phyloP scores from a whole-genome alignment of 2,329 filamentous ascomycete species.

The Parastagonospora avenae region DNA sequence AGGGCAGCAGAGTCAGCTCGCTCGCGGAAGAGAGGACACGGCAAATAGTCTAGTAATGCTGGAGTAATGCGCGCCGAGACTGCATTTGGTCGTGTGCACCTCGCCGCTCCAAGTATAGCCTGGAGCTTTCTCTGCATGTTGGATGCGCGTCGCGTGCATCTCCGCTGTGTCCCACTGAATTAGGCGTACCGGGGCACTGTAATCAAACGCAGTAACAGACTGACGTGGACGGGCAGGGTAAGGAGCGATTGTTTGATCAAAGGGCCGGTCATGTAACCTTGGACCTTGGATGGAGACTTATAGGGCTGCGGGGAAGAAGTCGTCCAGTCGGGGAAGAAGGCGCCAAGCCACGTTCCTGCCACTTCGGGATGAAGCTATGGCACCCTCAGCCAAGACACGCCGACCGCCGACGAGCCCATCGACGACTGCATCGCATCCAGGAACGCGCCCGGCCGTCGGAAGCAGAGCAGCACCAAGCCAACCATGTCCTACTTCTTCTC shows the following conservation, averaged over 20 bases:
- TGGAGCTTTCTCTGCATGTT: conserved; percentile 1
- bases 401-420: conserved; percentile 20
- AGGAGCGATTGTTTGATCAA: background rate
- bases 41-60: background rate
- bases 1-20: conserved; percentile 1
- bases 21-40: background rate
- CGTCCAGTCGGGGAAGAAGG: conserved; percentile 8
- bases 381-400: conserved; percentile 18
- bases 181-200: too few species aligned
- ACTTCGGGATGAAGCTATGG: conserved; percentile 17
- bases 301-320: conserved; percentile 9
- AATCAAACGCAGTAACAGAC: background rate
- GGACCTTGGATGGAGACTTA: background rate
- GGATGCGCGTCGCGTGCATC: conserved; percentile 6
- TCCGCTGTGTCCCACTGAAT: conserved; percentile 1
- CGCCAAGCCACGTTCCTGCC: conserved; percentile 19
- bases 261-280: background rate
- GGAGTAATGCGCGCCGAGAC: conserved; percentile 3
- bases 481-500: conserved; percentile 92
- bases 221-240: background rate
- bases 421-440: conserved; percentile 20
- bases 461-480: conserved; percentile 5
- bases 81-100: conserved; percentile 19
- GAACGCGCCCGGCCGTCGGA: conserved; percentile 11
- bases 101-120: conserved; percentile 11